Evolutionary conservation across 305 asterid genomes (phyloP), one percentile per base, ranked within the genome.

Genomic region (Fraxinus dipetala): DNA sequence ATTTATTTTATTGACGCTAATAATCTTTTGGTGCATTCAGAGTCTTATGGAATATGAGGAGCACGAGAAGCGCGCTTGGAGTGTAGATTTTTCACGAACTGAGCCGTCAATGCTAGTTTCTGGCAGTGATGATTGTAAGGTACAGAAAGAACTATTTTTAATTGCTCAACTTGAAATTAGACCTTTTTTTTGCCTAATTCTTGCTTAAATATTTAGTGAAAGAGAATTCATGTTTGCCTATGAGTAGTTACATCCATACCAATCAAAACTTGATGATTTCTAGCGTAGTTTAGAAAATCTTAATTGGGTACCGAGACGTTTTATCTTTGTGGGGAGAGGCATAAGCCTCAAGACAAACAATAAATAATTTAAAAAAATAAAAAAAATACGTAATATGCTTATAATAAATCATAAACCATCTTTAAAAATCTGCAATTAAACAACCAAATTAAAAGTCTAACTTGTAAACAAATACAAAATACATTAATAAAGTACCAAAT

Each of bases 91-190:
- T 86, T 92, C 97, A 77, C 88, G 87, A 75, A 88, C 93, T 4
- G 95, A 93, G 74, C 95, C 97, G 45, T 89, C 95, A 31, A 93
- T 93, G 97, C 93, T 93, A 36, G 93, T 93, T 48, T 93, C 94
- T 69, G 97, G 97, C 34, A 91, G 97, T 87, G 97, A 93, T 36
- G 97, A 93, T 88, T 93, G 97, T 88, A 93, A 90, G 97, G 96
- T 92, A 86, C 75, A 75, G 74, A 24, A 9, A 77, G 22, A 76
- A 54, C 72, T 30, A 45, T 67, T 87, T 22, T 73, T 54, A 63
- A 48, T 63, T 78, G 65, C 80, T 79, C 82, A 54, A 74, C 65
- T 79, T 79, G 78, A 79, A 78, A 59, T 80, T n/a, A 0, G 28
- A 61, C 69, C 81, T 20, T 13, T 63, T 22, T 63, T 79, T 77